phyloP scores from a whole-genome alignment of 768 basidiomycete genomes.

The Kwoniella dendrophila region DNA sequence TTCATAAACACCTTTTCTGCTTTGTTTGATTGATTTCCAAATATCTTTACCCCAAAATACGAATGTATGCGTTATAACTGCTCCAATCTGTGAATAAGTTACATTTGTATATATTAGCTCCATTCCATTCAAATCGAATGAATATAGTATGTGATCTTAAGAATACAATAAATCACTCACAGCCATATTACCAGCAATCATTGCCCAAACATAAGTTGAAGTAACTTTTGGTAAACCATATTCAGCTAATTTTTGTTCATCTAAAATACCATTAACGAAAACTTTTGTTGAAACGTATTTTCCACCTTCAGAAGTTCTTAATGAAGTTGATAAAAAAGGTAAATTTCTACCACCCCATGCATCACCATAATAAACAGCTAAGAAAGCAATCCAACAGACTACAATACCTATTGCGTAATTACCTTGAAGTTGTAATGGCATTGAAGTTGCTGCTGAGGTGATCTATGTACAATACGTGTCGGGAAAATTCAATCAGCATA shows the following conservation, averaged over 20 bases:
- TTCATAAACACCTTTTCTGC: conserved; percentile 60
- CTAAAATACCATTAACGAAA: conserved; percentile 63
- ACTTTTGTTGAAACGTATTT: conserved; percentile 64
- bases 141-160: conserved; percentile 28
- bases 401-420: conserved; percentile 65
- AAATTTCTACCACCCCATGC: conserved; percentile 64
- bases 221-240: conserved; percentile 62
- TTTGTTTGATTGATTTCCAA: conserved; percentile 55
- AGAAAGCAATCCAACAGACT: conserved; percentile 63
- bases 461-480: conserved; percentile 11
- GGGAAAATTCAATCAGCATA: background rate
- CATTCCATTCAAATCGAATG: conserved; percentile 60
- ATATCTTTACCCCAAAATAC: conserved; percentile 66
- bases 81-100: conserved; percentile 62
- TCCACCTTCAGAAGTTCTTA: conserved; percentile 64
- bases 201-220: conserved; percentile 56
- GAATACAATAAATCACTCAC: conserved; percentile 17
- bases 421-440: conserved; percentile 49
- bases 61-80: conserved; percentile 63
- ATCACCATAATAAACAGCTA: conserved; percentile 68
- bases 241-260: conserved; percentile 62
- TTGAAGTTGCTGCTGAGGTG: conserved; percentile 11
- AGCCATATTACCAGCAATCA: conserved; percentile 17
- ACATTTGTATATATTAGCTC: conserved; percentile 11
- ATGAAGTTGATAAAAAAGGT: conserved; percentile 66